These are phyloP conservation scores for Fusarium brevicatenulatum DNA, from an alignment of 2,329 filamentous ascomycete genomes.

Conservation along the genomic window DNA sequence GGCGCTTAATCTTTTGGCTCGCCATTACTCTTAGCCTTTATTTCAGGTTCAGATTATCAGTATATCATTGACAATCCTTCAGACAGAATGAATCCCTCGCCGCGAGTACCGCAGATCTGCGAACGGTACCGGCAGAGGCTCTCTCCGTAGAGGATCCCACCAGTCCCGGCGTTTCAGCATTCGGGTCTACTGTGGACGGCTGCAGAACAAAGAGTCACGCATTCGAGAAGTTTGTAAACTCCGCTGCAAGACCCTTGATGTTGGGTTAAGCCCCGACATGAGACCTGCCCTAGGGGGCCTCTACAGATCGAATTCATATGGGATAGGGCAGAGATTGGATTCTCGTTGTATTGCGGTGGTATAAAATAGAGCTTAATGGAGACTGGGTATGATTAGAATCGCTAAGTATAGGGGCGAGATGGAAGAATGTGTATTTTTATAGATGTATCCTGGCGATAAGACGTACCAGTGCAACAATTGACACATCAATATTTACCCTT, in stretches of 20 bases:
- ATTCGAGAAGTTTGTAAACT: too few relatives aligned
- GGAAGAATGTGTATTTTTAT: not conserved
- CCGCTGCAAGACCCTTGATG: not conserved
- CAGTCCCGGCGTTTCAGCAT: not conserved
- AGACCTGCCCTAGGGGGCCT: rapidly evolving
- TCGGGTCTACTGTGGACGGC: too few relatives aligned
- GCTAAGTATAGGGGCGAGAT: not conserved
- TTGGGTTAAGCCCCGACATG: too few relatives aligned
- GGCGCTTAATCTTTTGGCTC: not conserved
- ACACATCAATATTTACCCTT: too few relatives aligned
- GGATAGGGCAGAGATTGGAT: not conserved
- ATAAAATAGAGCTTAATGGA: not conserved
- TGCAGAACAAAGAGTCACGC: too few relatives aligned
- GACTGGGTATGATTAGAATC: not conserved
- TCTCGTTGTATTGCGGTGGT: not conserved
- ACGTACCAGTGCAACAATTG: not conserved
- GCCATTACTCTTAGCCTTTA: rapidly evolving
- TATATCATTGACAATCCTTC: not conserved
- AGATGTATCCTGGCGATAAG: not conserved
- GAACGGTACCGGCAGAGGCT: too few relatives aligned
- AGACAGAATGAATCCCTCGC: not conserved
- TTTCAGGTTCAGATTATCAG: not conserved
- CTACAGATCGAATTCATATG: not conserved
- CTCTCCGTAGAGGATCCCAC: too few relatives aligned
- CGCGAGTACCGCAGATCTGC: too few relatives aligned